These are phyloP conservation scores for Mycena rebaudengoi DNA, from an alignment of 768 basidiomycete genomes.

Conservation along the genomic window DNA sequence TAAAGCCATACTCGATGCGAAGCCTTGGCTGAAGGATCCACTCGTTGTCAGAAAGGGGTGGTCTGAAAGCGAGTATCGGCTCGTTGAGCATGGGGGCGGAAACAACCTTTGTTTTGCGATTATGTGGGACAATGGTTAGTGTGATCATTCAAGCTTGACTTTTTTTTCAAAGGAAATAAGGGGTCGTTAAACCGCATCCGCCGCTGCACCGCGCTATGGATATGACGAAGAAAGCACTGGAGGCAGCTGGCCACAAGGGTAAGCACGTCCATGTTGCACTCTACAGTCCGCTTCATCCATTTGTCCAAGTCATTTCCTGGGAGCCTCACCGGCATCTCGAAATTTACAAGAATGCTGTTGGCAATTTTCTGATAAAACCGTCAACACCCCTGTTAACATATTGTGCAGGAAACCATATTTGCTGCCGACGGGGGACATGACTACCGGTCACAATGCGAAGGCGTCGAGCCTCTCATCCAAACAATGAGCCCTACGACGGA, in stretches of 20 bases:
- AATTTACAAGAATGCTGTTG: conserved; percentile 53
- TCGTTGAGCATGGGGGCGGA: conserved; percentile 56
- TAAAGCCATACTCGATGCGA: conserved; percentile 54
- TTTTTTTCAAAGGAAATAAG: conserved; percentile 29
- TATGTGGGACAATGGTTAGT: conserved; percentile 55
- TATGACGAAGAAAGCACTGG: conserved; percentile 51
- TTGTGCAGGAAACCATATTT: conserved; percentile 55
- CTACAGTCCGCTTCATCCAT: conserved; percentile 7
- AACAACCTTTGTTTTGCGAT: conserved; percentile 57
- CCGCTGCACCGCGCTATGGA: conserved; percentile 62
- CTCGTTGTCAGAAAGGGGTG: conserved; percentile 57
- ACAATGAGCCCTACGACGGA: conserved; percentile 55
- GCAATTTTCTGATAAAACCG: conserved; percentile 8
- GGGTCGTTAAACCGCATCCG: conserved; percentile 56
- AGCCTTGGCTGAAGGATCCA: conserved; percentile 68
- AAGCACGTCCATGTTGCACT: neutral
- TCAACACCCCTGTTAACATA: neutral
- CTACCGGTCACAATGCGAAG: conserved; percentile 49
- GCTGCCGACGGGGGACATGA: conserved; percentile 62
- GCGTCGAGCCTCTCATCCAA: conserved; percentile 65
- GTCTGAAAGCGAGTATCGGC: conserved; percentile 52
- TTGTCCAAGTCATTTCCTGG: conserved; percentile 73
- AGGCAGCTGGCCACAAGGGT: conserved; percentile 61
- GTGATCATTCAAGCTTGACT: neutral
- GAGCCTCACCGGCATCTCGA: conserved; percentile 60